Base-by-base conservation (phyloP, 306 rosid species). In the Carpinus viminea region DNA sequence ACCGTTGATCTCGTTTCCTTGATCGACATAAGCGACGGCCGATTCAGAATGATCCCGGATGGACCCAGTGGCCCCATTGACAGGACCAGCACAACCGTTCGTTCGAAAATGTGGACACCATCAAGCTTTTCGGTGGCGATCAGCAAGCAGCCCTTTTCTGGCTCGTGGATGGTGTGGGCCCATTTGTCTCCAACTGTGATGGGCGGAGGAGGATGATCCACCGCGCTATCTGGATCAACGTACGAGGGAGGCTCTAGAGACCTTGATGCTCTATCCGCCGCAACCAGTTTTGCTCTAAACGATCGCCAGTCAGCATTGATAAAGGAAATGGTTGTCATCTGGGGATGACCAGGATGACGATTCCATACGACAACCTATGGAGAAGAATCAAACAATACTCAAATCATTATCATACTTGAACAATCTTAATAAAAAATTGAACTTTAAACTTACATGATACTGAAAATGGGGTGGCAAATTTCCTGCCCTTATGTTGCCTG, bases 141-240 rank as follows among this genome's bases (percentile, higher is more conserved):
- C 13, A 93, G 87, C n/a, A 95, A 84, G 76, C 99, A 95, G 3
- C 98, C 98, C 50, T 68, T 95, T 83, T 92, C 98, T 2, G 98
- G 93, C 84, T 90, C 92, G 20, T 92, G 93, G 74, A 95, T 90
- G 0, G 76, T 9, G 82, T 92, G 97, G 45, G 93, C 98, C 98
- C 98, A 95, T 68, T 86, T 95, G n/a, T 92, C 93, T 10, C 91
- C 97, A 1, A 92, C 48, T 17, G 78, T 74, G 80, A 88, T 57
- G n/a, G 86, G 78, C 70, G 85, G 84, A 2, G 86, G 80, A 10
- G 36, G 83, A 83, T 85, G 79, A 21, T 72, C 87, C 24, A 69
- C 84, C 78, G 57, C 85, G 2, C 66, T 61, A 80, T 93, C 91
- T 2, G 84, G 93, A 84, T 86, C 88, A 50, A 28, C 82, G 38